phyloP scores from a whole-genome alignment of 2,329 filamentous ascomycete genomes.

The Cordyceps fumosorosea region DNA sequence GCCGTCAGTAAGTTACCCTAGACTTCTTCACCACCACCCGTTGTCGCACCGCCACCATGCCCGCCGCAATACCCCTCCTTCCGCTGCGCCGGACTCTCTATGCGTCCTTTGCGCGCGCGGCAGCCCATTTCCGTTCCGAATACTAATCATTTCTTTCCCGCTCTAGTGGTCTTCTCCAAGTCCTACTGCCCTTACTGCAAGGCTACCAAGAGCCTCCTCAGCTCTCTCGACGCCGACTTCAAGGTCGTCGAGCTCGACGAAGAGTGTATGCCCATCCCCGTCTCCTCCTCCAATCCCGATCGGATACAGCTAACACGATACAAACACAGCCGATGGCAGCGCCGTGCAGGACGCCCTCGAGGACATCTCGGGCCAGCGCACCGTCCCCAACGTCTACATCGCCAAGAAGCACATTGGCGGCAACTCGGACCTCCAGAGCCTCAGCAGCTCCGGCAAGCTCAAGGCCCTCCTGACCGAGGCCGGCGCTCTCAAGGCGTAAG shows the following conservation, averaged over 20 bases:
- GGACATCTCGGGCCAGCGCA: constrained; percentile 74
- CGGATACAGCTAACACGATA: constrained; percentile 18
- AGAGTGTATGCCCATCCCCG: constrained; percentile 55
- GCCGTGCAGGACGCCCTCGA: constrained; percentile 78
- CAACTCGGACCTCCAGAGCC: constrained; percentile 72
- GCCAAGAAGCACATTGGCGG: constrained; percentile 86
- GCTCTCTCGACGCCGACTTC: constrained; percentile 63
- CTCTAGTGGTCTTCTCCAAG: constrained; percentile 86
- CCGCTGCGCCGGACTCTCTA: background rate
- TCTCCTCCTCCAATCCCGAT: background rate
- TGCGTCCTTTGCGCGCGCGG: background rate
- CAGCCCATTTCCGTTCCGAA: background rate
- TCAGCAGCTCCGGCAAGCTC: constrained; percentile 43
- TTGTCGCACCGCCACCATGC: background rate
- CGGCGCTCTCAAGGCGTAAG: constrained; percentile 38
- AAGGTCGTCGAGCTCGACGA: constrained; percentile 77
- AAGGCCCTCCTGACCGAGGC: constrained; percentile 35
- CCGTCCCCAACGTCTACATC: constrained; percentile 96
- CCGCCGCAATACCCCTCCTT: background rate
- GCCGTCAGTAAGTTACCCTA: constrained; percentile 60
- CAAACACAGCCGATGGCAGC: constrained; percentile 64
- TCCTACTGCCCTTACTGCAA: constrained; percentile 92
- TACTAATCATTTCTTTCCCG: background rate
- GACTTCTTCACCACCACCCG: background rate
- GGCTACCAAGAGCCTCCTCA: constrained; percentile 69